Base-by-base conservation (phyloP, 768 basidiomycete genomes). In the Melanogaster broomeanus region DNA sequence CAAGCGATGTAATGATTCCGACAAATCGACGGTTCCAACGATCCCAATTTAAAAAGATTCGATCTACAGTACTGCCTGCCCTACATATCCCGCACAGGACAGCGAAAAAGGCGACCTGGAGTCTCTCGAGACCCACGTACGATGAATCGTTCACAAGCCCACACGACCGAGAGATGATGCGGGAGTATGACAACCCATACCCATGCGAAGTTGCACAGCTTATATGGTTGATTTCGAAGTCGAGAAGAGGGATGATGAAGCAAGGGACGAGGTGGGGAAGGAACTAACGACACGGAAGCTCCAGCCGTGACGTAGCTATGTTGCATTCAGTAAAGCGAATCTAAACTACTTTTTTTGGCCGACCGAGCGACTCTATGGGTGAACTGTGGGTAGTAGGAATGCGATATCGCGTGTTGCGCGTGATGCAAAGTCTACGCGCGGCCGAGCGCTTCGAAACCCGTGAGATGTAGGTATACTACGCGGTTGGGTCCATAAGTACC, bases 371-470 rank as follows among this genome's bases (percentile, higher is more conserved):
- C 51, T 19, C 15, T 35, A 39, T n/a, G 25, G 35, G 27, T n/a
- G 22, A 43, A 42, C 28, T 25, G n/a, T 33, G 34, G 18, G 40
- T 15, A 19, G 33, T 47, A 22, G 8, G 18, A 37, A 19, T n/a
- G 22, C 27, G 49, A 30, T 25, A 40, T 51, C 21, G 31, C n/a
- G 35, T 37, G 35, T 37, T 18, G 35, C 22, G 37, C 40, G 15
- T 42, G 3, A 30, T 44, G 52, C 38, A 41, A 34, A 28, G 45
- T 46, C 52, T 41, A 58, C 39, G 27, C 57, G 44, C 61, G 70
- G 68, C 63, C 61, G 74, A 77, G 74, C 75, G 73, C 76, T 78
- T 76, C 72, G 70, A 72, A 72, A 62, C 69, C 68, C 64, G 43
- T 33, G 57, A 60, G 59, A 58, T 51, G 48, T 42, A 47, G 50